Evolutionary conservation across 2,329 filamentous ascomycete species (phyloP), one percentile per base, ranked within the genome.

Genomic region (Trichoderma afroharzianum): DNA sequence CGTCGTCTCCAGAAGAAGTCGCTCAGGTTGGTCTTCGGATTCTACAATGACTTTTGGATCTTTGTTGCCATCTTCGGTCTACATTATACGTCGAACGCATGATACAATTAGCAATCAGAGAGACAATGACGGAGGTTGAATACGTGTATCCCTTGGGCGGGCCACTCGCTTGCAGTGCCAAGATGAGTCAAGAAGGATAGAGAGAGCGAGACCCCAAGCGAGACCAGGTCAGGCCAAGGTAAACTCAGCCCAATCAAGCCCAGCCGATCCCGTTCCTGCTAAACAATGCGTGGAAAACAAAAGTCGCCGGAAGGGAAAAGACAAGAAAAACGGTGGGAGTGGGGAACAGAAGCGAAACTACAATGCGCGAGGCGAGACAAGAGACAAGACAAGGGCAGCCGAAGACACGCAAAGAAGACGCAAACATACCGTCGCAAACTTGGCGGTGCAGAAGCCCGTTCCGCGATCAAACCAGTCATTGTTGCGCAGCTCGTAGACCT

Each of bases 391-490:
- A 28, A 36, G 14, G 32, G 21, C 30, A 8, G 33, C 3, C 8
- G 18, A 32, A 12, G 47, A 50, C 28, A 32, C 55, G 39, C 28
- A 30, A 18, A 36, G 32, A 7, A 50, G 53, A 24, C 67, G 36
- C 73, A 71, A 64, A 81, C 92, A 81, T 88, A 96, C 93, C 81
- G 90, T 88, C 74, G 91, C 83, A 75, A 92, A 88, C 75, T 90
- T 88, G 62, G 95, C 94, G 72, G 90, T 93, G 82, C 96, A 98
- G 82, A 98, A 98, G 74, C 96, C 96, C 62, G 96, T 99, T 75
- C 96, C 96, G 79, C 95, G 89, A 84, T 99, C 96, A 81, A 95
- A 98, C 96, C 96, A 99, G 89, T 98, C 96, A 87, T 97, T 97
- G 84, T 97, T 94, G 82, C 93, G 94, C 78, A 99, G 88, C 86